These are phyloP conservation scores for Yamagishiella unicocca DNA, from an alignment of 139 green algal genomes.

Conservation along the genomic window DNA sequence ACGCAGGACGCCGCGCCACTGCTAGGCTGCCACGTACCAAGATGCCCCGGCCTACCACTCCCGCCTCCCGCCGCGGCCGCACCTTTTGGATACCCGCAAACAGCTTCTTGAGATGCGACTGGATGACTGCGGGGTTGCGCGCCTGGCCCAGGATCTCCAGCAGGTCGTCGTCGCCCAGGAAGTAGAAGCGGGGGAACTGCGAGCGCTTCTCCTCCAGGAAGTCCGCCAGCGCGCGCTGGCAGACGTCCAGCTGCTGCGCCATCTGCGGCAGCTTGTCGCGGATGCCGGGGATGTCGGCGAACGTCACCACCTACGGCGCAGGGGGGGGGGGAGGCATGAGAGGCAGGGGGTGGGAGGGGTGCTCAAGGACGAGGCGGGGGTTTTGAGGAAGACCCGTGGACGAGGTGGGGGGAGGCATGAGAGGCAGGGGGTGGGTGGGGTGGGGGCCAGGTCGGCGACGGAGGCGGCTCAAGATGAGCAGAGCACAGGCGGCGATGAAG, in stretches of 20 bases:
- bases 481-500: too few species aligned
- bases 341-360: too few species aligned
- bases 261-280: slow-evolving; percentile 74
- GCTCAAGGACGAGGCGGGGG: too few species aligned
- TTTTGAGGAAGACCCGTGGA: too few species aligned
- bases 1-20: too few species aligned
- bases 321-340: not conserved
- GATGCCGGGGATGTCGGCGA: slow-evolving; percentile 72
- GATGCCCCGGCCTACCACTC: too few species aligned
- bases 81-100: slow-evolving; percentile 89
- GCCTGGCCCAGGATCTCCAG: slow-evolving; percentile 89
- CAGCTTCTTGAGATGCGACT: slow-evolving; percentile 90
- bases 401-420: not conserved
- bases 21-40: too few species aligned
- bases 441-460: too few species aligned
- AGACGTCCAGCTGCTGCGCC: slow-evolving; percentile 83
- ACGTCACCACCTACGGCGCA: slow-evolving; percentile 55
- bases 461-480: too few species aligned
- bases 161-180: slow-evolving; percentile 91
- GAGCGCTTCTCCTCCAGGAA: slow-evolving; percentile 86
- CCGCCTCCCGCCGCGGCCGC: not conserved
- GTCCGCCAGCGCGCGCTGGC: slow-evolving; percentile 82
- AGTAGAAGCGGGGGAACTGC: slow-evolving; percentile 87
- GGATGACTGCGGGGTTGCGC: slow-evolving; percentile 81
- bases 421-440: too few species aligned